Evolutionary conservation across 2,329 filamentous ascomycete genomes (phyloP).

Genomic region (Neopestalotiopsis sp.): DNA sequence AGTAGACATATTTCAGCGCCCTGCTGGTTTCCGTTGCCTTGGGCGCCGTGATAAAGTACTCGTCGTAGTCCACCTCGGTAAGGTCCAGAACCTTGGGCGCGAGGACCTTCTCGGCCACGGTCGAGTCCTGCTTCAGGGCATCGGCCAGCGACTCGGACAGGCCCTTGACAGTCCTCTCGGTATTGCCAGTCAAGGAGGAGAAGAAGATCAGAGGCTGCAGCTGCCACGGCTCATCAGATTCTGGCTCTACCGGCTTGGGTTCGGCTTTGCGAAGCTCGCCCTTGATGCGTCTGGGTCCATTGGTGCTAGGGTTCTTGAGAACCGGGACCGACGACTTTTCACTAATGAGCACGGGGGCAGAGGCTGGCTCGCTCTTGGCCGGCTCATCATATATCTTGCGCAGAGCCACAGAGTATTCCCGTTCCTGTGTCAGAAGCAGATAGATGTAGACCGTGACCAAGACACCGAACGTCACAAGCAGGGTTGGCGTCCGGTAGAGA

Average conservation of each 20-base stretch:
- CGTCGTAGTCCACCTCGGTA: conserved; percentile 87
- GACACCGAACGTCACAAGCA: conserved; percentile 42
- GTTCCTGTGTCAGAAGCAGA: conserved; percentile 34
- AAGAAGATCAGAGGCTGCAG: conserved; percentile 85
- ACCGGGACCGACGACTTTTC: conserved; percentile 24
- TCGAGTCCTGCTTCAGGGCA: conserved; percentile 53
- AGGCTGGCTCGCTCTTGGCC: conserved; percentile 8
- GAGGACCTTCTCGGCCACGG: conserved; percentile 45
- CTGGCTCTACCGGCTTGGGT: conserved; percentile 35
- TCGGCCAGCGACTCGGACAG: conserved; percentile 62
- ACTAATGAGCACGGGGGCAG: conserved; percentile 3
- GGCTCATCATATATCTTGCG: conserved; percentile 26
- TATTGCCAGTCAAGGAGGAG: conserved; percentile 85
- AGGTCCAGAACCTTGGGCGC: conserved; percentile 75
- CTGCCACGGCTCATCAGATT: conserved; percentile 42
- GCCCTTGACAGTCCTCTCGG: conserved; percentile 72
- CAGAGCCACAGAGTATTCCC: conserved; percentile 34
- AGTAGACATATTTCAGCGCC: conserved; percentile 73
- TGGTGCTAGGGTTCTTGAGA: conserved; percentile 35
- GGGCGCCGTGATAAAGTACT: conserved; percentile 83
- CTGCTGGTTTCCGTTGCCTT: conserved; percentile 54
- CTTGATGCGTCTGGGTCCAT: conserved; percentile 56
- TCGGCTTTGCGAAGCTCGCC: conserved; percentile 43
- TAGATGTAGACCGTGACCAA: conserved; percentile 39
- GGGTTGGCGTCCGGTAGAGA: conserved; percentile 47